phyloP scores from a whole-genome alignment of 345 rosid genomes.

The Populus deltoides region DNA sequence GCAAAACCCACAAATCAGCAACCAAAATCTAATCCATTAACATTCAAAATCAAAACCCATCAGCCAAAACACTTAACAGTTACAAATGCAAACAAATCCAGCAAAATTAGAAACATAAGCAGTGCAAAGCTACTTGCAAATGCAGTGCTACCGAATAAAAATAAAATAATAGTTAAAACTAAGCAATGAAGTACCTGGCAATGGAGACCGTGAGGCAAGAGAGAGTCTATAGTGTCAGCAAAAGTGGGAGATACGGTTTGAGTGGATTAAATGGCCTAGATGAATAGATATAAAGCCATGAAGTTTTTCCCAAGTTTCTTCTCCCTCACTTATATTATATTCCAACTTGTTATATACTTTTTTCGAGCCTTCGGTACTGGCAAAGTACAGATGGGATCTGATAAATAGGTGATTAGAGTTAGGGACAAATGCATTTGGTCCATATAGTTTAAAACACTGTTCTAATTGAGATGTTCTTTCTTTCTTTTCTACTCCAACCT shows the following conservation, averaged over 20 bases:
- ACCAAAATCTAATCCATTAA: conserved; percentile 4
- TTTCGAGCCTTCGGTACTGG: background rate
- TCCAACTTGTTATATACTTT: background rate
- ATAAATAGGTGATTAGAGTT: background rate
- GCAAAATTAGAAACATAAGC: background rate
- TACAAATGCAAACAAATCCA: background rate
- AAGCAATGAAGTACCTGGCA: conserved; percentile 6
- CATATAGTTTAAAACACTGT: background rate
- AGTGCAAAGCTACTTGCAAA: background rate
- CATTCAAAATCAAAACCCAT: conserved; percentile 16
- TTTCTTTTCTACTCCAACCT: background rate
- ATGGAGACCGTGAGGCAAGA: background rate
- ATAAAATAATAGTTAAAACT: background rate
- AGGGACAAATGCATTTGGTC: background rate
- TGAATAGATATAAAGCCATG: background rate
- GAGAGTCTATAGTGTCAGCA: background rate
- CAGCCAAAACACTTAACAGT: background rate
- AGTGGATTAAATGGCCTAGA: background rate
- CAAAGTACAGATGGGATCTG: background rate
- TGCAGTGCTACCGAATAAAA: background rate
- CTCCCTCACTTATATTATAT: background rate
- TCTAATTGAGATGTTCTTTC: background rate
- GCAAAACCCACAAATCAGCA: background rate
- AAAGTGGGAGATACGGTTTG: background rate
- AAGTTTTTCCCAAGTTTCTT: background rate